A percentile compares a stretch with the other conserved stretches of the same genome.
Conservation (phyloP, 371 early-diverging fungal genomes). For the Mortierella sp. region DNA sequence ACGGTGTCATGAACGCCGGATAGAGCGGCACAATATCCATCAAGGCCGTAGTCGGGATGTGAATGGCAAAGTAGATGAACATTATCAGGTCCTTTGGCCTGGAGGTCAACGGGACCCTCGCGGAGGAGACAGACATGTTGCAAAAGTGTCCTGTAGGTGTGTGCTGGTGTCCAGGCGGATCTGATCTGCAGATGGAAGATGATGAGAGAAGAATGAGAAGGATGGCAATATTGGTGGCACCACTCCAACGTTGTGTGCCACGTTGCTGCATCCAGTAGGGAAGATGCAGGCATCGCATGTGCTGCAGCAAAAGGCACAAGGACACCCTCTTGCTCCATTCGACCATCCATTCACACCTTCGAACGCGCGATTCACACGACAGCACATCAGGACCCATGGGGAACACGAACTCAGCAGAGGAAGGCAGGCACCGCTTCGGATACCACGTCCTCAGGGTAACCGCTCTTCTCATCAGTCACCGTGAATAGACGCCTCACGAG, state of each 20-base stretch:
- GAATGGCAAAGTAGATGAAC: constrained; percentile 43
- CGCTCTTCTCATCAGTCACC: neutral
- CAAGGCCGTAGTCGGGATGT: constrained; percentile 36
- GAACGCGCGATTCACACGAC: neutral
- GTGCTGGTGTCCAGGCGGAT: too few relatives aligned
- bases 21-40: constrained; percentile 46
- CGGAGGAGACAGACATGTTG: constrained; percentile 5
- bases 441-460: constrained; percentile 64
- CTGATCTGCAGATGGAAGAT: too few relatives aligned
- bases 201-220: neutral
- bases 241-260: neutral
- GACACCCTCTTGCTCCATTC: neutral
- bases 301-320: constrained; percentile 1
- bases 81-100: constrained; percentile 51
- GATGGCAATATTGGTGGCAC: neutral
- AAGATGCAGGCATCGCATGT: constrained; percentile 7
- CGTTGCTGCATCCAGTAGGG: constrained; percentile 1
- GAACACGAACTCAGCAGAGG: constrained; percentile 49
- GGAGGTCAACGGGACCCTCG: constrained; percentile 35
- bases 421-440: constrained; percentile 55
- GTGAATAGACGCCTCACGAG: neutral
- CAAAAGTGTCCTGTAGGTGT: neutral
- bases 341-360: neutral
- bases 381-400: constrained; percentile 41
- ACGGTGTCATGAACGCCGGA: constrained; percentile 24